A percentile compares a stretch with the other conserved stretches of the same genome.
Evolutionary conservation across 2,329 filamentous ascomycete species (phyloP).

Genomic region (Tolypocladium inflatum): DNA sequence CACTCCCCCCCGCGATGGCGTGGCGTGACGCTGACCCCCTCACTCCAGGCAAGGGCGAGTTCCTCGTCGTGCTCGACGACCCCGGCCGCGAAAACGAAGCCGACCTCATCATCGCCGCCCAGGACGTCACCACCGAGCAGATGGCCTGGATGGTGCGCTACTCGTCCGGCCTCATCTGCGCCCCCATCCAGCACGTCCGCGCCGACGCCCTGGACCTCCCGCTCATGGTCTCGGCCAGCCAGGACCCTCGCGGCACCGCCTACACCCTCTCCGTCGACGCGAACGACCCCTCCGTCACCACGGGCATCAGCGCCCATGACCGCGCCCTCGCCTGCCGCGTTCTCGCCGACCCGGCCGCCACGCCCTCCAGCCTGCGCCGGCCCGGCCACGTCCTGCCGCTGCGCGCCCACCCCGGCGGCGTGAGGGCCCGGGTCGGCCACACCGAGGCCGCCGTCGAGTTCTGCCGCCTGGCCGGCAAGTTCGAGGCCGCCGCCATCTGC

Average conservation of each 20-base stretch:
- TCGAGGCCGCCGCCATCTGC: conserved; percentile 71
- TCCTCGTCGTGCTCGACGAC: conserved; percentile 92
- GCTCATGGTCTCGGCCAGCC: conserved; percentile 68
- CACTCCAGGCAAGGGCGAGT: conserved; percentile 63
- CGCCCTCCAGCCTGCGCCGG: conserved; percentile 56
- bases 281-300: conserved; percentile 61
- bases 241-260: conserved; percentile 84
- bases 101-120: conserved; percentile 90
- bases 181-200: conserved; percentile 62
- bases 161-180: conserved; percentile 85
- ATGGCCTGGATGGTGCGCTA: conserved; percentile 95
- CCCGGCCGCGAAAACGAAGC: conserved; percentile 94
- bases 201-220: conserved; percentile 67
- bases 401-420: conserved; percentile 68
- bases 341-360: conserved; percentile 58
- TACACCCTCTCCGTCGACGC: conserved; percentile 90
- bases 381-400: conserved; percentile 90
- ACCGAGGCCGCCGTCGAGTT: conserved; percentile 92
- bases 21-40: conserved; percentile 1
- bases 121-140: conserved; percentile 74
- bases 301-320: conserved; percentile 85
- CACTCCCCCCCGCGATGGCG: background rate
- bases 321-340: conserved; percentile 70
- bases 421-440: conserved; percentile 71
- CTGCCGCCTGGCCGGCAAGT: conserved; percentile 73